Conservation (phyloP, 352 stramenopile species). For the Phytopythium ostracodes region DNA sequence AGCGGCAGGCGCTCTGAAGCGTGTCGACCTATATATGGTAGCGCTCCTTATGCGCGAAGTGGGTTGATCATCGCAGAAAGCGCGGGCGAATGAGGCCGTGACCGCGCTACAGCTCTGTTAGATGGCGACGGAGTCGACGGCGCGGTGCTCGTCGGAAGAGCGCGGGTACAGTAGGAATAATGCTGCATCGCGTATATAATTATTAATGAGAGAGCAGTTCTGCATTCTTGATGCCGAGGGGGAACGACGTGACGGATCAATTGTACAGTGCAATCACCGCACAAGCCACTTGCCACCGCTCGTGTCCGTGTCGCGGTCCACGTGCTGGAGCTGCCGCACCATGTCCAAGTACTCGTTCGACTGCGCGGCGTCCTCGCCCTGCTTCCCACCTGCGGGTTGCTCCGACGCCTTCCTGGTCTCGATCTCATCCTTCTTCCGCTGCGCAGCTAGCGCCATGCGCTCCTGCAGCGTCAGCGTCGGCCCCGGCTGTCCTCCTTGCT, state of each 20-base stretch:
- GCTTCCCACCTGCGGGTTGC: conserved; percentile 8
- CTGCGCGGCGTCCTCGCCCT: conserved; percentile 7
- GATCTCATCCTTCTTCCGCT: conserved; percentile 38
- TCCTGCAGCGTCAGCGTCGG: conserved; percentile 36
- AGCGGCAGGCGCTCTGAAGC: conserved; percentile 26
- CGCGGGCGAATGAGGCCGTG: too few species aligned
- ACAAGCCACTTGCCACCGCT: conserved; percentile 69
- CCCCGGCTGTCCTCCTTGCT: conserved; percentile 8
- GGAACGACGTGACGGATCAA: too few species aligned
- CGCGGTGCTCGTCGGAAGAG: background rate
- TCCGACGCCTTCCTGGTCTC: conserved; percentile 28
- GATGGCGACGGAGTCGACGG: background rate
- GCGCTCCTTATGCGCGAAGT: background rate
- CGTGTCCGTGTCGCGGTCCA: conserved; percentile 44
- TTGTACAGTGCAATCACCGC: conserved; percentile 39
- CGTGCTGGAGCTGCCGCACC: conserved; percentile 58
- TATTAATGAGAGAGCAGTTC: conserved; percentile 2
- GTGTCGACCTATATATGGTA: background rate
- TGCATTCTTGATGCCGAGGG: conserved; percentile 2
- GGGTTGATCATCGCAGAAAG: background rate
- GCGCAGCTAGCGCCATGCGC: conserved; percentile 55
- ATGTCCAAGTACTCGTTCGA: conserved; percentile 60
- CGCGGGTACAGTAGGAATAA: conserved; percentile 1
- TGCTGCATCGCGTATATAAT: conserved; percentile 6
- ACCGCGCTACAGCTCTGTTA: too few species aligned